Evolutionary conservation across 345 rosid genomes (phyloP).

Genomic region (Adansonia digitata): DNA sequence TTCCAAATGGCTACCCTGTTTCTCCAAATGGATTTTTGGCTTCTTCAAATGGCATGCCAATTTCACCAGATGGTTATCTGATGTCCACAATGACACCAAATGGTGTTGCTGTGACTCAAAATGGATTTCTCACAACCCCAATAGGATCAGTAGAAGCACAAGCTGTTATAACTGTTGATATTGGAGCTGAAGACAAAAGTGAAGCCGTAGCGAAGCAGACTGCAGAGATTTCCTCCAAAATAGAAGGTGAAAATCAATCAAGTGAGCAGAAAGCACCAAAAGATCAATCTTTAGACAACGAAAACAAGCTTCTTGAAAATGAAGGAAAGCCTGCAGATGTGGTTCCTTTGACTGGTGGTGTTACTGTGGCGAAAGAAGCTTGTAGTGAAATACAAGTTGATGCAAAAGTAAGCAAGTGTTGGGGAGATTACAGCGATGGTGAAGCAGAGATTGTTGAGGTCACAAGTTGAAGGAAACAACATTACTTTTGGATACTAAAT

Average conservation of each 20-base stretch:
- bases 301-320: constrained; percentile 26
- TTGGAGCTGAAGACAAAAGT: constrained; percentile 31
- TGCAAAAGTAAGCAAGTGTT: constrained; percentile 51
- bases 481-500: not conserved
- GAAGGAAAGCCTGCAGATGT: constrained; percentile 26
- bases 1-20: constrained; percentile 66
- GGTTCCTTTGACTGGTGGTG: constrained; percentile 15
- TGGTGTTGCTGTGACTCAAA: constrained; percentile 44
- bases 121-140: constrained; percentile 40
- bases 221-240: constrained; percentile 30
- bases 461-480: constrained; percentile 37
- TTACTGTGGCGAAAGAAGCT: constrained; percentile 29
- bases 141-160: constrained; percentile 38
- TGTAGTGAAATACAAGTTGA: constrained; percentile 29
- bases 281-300: constrained; percentile 28
- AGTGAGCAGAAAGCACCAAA: constrained; percentile 25
- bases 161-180: constrained; percentile 23
- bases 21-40: constrained; percentile 59
- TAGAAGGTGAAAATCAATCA: constrained; percentile 31
- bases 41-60: constrained; percentile 47
- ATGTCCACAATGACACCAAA: constrained; percentile 47
- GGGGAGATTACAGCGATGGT: constrained; percentile 80
- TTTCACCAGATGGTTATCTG: constrained; percentile 52
- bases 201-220: constrained; percentile 37
- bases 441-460: constrained; percentile 69